Evolutionary conservation across 805 yeast species (phyloP), one percentile per base, ranked within the genome.

Genomic region (Zygoascus biomembranicola): DNA sequence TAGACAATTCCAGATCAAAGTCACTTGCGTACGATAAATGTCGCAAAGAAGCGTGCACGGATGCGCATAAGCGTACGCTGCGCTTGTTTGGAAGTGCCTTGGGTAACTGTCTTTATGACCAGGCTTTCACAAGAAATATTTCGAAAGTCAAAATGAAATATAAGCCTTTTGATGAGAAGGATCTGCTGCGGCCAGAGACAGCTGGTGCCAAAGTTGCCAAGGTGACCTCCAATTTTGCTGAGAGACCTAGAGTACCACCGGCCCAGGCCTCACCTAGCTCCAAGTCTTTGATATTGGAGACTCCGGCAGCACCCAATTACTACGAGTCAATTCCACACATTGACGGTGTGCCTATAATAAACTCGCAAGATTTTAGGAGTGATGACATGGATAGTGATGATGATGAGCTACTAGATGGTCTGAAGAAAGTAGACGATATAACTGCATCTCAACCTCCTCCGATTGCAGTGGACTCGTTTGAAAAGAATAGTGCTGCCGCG

Each of bases 41-140:
- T 53, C 83, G 81, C 65, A 87, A 88, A 61, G 94, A 86, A 61
- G 94, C 96, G 0, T 78, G 84, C n/a, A 85, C 90, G 0, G 90
- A 87, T 66, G 97, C 87, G 0, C 69, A 85, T 54, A 90, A 89
- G 68, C 73, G 94, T 49, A 84, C 92, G 13, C 72, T 90, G 51
- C 73, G 95, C 57, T 82, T 85, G 58, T 87, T 89, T 63, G 96
- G 95, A 41, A 80, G 84, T 59, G 82, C 87, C 0, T 68, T 85
- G 54, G 92, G 92, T 0, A 69, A 68, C 57, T 72, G 76, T 50
- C 58, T 73, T 1, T 69, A 71, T 55, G 70, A 69, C 52, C 53
- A 54, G 23, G 50, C 50, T 11, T 71, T 63, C 52, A 57, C 59
- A 1, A 47, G 56, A 32, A 52, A 63, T 43, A 60, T 68, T 14